Conservation (phyloP, 1,284 basidiomycete species). For the Schizophyllum commune region DNA sequence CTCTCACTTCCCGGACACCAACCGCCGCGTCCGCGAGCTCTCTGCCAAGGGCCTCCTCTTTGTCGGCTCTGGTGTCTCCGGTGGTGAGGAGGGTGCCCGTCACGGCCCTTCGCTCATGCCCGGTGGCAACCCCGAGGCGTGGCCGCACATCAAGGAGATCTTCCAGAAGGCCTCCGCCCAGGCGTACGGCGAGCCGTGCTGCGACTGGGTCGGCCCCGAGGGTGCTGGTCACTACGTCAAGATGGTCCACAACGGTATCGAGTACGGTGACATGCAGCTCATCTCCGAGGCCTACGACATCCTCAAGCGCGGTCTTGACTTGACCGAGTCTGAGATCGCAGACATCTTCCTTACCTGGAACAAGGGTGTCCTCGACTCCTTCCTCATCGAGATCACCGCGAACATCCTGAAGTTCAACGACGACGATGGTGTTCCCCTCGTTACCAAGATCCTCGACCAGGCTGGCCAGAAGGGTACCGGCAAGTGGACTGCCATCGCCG, state of each 20-base stretch:
- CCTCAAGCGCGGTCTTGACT: slow-evolving; percentile 91
- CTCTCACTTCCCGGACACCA: slow-evolving; percentile 98
- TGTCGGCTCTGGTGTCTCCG: slow-evolving; percentile 98
- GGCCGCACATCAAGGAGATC: slow-evolving; percentile 96
- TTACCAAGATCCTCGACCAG: slow-evolving; percentile 91
- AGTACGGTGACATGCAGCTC: slow-evolving; percentile 99
- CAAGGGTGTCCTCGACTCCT: slow-evolving; percentile 98
- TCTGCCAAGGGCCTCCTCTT: slow-evolving; percentile 94
- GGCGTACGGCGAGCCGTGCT: slow-evolving; percentile 94
- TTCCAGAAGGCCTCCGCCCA: slow-evolving; percentile 98
- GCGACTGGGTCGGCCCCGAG: slow-evolving; percentile 98
- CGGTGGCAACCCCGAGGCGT: slow-evolving; percentile 90
- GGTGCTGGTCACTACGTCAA: slow-evolving; percentile 96
- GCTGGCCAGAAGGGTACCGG: slow-evolving; percentile 99
- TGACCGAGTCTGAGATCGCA: slow-evolving; percentile 81
- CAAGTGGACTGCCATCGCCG: slow-evolving; percentile 99
- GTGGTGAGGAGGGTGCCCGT: slow-evolving; percentile 98
- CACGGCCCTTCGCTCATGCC: slow-evolving; percentile 99
- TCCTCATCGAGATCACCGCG: slow-evolving; percentile 97
- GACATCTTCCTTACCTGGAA: slow-evolving; percentile 92
- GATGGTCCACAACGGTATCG: slow-evolving; percentile 99
- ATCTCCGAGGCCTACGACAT: slow-evolving; percentile 99
- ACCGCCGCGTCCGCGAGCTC: slow-evolving; percentile 90
- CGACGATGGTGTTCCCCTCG: slow-evolving; percentile 85
- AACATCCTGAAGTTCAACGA: slow-evolving; percentile 97